Percentiles rank a stretch among this genome's conserved stretches.
Evolutionary conservation across 805 yeast species (phyloP).

Genomic region (Candida parachauliodes): DNA sequence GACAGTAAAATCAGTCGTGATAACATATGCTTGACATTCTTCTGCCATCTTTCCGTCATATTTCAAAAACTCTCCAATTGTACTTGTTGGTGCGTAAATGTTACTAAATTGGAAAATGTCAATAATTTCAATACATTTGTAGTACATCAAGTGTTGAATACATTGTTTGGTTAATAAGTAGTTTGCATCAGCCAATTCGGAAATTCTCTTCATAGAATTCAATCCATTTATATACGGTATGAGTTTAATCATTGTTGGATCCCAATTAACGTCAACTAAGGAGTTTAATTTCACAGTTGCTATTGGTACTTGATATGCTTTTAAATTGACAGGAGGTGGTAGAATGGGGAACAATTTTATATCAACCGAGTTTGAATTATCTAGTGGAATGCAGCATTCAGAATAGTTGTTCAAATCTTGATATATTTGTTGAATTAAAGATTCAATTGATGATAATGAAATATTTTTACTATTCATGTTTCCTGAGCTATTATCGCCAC

Average conservation of each 20-base stretch:
- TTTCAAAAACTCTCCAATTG: slow-evolving; percentile 62
- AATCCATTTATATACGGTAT: slow-evolving; percentile 85
- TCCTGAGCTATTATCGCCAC: slow-evolving; percentile 12
- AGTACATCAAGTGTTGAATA: slow-evolving; percentile 86
- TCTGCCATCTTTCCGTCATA: slow-evolving; percentile 56
- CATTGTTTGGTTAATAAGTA: slow-evolving; percentile 76
- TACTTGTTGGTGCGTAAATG: slow-evolving; percentile 84
- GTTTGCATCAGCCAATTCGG: slow-evolving; percentile 79
- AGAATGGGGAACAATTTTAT: slow-evolving; percentile 90
- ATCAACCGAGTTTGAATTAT: slow-evolving; percentile 83
- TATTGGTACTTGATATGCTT: slow-evolving; percentile 85
- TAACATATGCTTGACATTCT: slow-evolving; percentile 83
- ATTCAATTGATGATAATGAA: slow-evolving; percentile 51
- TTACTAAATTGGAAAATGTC: slow-evolving; percentile 90
- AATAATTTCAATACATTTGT: slow-evolving; percentile 74
- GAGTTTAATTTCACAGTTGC: slow-evolving; percentile 73
- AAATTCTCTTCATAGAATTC: slow-evolving; percentile 73
- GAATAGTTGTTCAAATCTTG: slow-evolving; percentile 94
- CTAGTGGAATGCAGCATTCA: slow-evolving; percentile 93
- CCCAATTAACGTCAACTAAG: slow-evolving; percentile 91
- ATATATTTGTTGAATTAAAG: slow-evolving; percentile 81
- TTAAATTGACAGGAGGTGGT: slow-evolving; percentile 72
- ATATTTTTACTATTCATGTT: slow-evolving; percentile 24
- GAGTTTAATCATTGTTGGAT: slow-evolving; percentile 90
- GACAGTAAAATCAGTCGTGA: slow-evolving; percentile 29